Conservation (phyloP, 2,329 filamentous ascomycete genomes). For the Aureobasidium leucospermi region DNA sequence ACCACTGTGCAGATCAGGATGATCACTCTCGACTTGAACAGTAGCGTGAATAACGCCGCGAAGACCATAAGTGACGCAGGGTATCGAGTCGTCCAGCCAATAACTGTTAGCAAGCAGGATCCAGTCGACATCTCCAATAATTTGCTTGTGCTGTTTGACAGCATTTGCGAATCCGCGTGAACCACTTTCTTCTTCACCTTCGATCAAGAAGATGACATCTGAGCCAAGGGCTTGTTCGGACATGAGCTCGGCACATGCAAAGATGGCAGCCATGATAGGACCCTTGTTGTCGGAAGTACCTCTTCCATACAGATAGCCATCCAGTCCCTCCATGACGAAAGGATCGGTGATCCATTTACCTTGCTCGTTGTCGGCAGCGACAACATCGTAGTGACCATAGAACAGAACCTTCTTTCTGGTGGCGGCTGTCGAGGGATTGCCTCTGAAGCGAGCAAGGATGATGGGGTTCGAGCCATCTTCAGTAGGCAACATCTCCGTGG, state of each 20-base stretch:
- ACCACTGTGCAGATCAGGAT: constrained; percentile 87
- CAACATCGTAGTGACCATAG: constrained; percentile 97
- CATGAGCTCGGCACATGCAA: constrained; percentile 82
- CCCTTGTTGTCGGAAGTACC: constrained; percentile 99
- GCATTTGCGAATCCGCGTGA: constrained; percentile 85
- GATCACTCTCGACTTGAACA: constrained; percentile 74
- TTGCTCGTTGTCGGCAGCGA: constrained; percentile 75
- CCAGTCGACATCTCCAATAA: constrained; percentile 88
- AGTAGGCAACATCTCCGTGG: constrained; percentile 83
- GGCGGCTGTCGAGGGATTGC: constrained; percentile 58
- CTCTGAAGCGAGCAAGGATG: constrained; percentile 83
- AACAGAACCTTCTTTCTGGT: constrained; percentile 83
- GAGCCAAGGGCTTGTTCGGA: constrained; percentile 77
- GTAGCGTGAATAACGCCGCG: constrained; percentile 91
- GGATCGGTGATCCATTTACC: constrained; percentile 82
- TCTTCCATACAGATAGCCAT: constrained; percentile 89
- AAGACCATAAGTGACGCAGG: constrained; percentile 89
- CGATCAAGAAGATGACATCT: constrained; percentile 88
- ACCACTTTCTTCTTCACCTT: constrained; percentile 93
- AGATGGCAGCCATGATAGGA: constrained; percentile 86
- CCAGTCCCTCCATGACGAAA: constrained; percentile 79
- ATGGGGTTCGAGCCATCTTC: constrained; percentile 76
- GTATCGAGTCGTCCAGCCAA: constrained; percentile 94
- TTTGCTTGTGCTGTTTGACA: constrained; percentile 68
- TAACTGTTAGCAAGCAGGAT: constrained; percentile 96